Evolutionary conservation across 169 alveolate genomes (phyloP), one percentile per base, ranked within the genome.

Genomic region (Sarcocystis neurona): DNA sequence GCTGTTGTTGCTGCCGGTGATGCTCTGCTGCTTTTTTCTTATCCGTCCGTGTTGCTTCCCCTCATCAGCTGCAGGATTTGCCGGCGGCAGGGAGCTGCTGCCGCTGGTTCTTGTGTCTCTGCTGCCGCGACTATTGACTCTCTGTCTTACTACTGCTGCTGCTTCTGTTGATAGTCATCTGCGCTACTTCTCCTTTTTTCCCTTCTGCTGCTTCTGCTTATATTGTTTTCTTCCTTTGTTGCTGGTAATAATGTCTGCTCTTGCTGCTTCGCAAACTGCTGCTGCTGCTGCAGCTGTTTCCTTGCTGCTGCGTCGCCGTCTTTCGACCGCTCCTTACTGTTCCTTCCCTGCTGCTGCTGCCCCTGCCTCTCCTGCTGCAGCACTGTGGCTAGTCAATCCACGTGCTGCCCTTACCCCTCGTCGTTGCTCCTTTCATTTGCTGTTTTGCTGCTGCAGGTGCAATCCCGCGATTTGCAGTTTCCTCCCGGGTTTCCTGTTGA

Each of bases 401-500:
- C n/a, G n/a, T n/a, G n/a, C n/a, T n/a, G n/a, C n/a, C n/a, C n/a
- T n/a, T n/a, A n/a, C n/a, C n/a, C n/a, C n/a, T n/a, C n/a, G n/a
- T n/a, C n/a, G n/a, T n/a, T n/a, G n/a, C n/a, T n/a, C n/a, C 66
- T 72, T 39, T 39, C 37, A 6, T 34, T 63, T 30, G 15, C 77
- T 63, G 77, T 23, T 15, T 34, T 63, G 15, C 30, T 6, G 8
- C n/a, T 6, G 2, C 53, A 72, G 82, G 82, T 72, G 1, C 82
- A 72, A 53, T 47, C 82, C 56, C 82, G 32, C 34, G n/a, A n/a
- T n/a, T n/a, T n/a, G n/a, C n/a, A n/a, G 5, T 72, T 72, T 39
- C 82, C 82, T 27, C 82, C 82, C 34, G 58, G 41, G 39, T 72
- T 72, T 18, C 82, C 82, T 12, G 58, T 30, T 34, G 82, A 53